Percentiles rank a stretch among this genome's conserved stretches.
phyloP scores from a whole-genome alignment of 352 stramenopile genomes.

The Lagenidium giganteum region DNA sequence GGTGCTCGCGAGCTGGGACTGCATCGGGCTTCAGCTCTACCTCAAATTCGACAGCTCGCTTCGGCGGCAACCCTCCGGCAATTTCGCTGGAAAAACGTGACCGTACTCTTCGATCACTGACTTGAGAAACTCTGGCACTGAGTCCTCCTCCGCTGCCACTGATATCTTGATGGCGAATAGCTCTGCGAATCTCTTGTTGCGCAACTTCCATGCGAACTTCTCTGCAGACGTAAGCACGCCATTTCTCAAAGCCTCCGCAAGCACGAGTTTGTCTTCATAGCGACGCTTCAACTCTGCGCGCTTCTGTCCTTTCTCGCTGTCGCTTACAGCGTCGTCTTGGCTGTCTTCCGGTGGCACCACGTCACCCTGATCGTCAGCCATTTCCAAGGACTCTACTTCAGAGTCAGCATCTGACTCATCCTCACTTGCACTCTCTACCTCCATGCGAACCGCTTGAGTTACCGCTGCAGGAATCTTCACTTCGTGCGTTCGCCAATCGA shows the following conservation, averaged over 20 bases:
- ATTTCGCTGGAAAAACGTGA: conserved; percentile 5
- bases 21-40: conserved; percentile 14
- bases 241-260: too few species aligned
- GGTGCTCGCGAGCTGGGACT: conserved; percentile 5
- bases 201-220: too few species aligned
- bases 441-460: neutral
- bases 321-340: too few species aligned
- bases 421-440: too few species aligned
- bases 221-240: too few species aligned
- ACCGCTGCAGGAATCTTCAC: neutral
- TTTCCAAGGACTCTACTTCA: too few species aligned
- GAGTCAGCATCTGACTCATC: too few species aligned
- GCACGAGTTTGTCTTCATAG: too few species aligned
- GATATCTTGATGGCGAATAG: conserved; percentile 6
- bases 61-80: conserved; percentile 3
- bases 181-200: neutral
- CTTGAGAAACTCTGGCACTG: neutral
- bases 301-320: too few species aligned
- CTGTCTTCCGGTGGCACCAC: too few species aligned
- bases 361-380: too few species aligned
- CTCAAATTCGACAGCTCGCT: conserved; percentile 9
- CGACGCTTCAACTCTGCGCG: too few species aligned
- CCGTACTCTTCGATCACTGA: conserved; percentile 2
- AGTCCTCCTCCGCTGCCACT: neutral
- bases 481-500: conserved; percentile 14